Base-by-base conservation (phyloP, 805 yeast species). In the Kuraishia floccosa region DNA sequence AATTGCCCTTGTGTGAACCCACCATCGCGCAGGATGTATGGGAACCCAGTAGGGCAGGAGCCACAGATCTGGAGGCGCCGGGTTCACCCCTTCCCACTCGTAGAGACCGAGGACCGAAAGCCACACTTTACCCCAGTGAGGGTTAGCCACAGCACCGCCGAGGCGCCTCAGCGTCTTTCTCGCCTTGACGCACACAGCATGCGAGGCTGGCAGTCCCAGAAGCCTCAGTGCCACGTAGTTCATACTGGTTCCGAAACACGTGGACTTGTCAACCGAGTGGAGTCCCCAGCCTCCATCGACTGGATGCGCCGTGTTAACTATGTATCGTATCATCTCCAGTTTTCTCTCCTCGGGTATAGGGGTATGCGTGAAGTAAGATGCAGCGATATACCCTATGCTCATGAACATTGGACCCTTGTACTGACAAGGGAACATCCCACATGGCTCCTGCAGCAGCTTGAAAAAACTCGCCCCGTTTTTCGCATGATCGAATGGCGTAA, bases 261-360 rank as follows among this genome's bases (percentile, higher is more conserved):
- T 91, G 6, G 91, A 76, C 50, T 89, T 91, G 50, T 91, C 99
- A 31, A 73, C 76, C 4, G 86, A 72, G 50, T 91, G 96, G 24
- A 91, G 62, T 0, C 99, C 99, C 99, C 99, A 91, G 2, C 98
- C 99, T n/a, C 99, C 99, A 53, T 91, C 98, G 1, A 87, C 95
- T 0, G 96, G 96, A 50, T 91, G 96, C 0, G 96, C 78, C 0
- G 84, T 70, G 50, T 91, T 91, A n/a, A 85, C 83, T 12, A 91
- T 56, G 48, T 87, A 91, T 36, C 98, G 65, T 17, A 81, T 72
- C 47, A 91, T 55, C 53, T 91, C 99, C 10, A 57, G 55, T 39
- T 62, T 62, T 43, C 67, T 71, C 24, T 70, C 76, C 19, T 73
- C 76, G 0, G 87, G 77, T 23, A 91, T 80, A 8, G 69, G 70